A percentile compares a stretch with the other conserved stretches of the same genome.
Conservation (phyloP, 1,284 basidiomycete genomes). For the Ganoderma multipileum region DNA sequence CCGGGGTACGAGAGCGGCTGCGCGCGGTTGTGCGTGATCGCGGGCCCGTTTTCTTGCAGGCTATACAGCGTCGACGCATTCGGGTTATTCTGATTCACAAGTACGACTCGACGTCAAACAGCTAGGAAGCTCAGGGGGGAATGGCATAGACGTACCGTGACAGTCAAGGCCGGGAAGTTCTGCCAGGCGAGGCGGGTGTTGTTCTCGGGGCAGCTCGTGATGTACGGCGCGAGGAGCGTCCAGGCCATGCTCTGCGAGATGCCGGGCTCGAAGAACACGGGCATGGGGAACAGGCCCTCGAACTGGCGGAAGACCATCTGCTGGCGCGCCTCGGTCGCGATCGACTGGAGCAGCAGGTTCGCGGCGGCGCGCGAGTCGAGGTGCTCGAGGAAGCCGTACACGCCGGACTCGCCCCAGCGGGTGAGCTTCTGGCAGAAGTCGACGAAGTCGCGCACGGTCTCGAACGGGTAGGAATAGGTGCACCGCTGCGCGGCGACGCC, state of each 20-base stretch:
- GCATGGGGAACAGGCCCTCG: conserved; percentile 68
- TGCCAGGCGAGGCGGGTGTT: conserved; percentile 65
- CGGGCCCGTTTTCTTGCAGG: conserved; percentile 42
- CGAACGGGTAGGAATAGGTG: conserved; percentile 68
- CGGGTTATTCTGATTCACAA: conserved; percentile 36
- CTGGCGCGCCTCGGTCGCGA: conserved; percentile 72
- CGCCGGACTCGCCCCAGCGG: conserved; percentile 66
- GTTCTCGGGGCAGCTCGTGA: conserved; percentile 61
- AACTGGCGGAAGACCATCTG: conserved; percentile 75
- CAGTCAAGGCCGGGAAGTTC: conserved; percentile 59
- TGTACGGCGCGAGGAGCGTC: conserved; percentile 66
- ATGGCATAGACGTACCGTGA: conserved; percentile 43
- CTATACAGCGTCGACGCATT: conserved; percentile 36
- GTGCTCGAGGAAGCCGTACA: conserved; percentile 67
- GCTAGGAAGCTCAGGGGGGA: neutral
- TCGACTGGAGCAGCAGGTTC: conserved; percentile 61
- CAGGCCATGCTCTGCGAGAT: conserved; percentile 70
- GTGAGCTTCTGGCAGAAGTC: conserved; percentile 66
- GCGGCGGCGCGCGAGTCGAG: conserved; percentile 66
- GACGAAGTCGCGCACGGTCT: conserved; percentile 64
- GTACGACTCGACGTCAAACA: neutral
- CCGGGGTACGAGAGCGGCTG: conserved; percentile 52
- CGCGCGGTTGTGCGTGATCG: conserved; percentile 54
- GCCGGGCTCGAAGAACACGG: conserved; percentile 57
- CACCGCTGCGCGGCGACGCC: conserved; percentile 53